phyloP scores from a whole-genome alignment of 306 rosid genomes.

The Oxytropis ochrocephala region DNA sequence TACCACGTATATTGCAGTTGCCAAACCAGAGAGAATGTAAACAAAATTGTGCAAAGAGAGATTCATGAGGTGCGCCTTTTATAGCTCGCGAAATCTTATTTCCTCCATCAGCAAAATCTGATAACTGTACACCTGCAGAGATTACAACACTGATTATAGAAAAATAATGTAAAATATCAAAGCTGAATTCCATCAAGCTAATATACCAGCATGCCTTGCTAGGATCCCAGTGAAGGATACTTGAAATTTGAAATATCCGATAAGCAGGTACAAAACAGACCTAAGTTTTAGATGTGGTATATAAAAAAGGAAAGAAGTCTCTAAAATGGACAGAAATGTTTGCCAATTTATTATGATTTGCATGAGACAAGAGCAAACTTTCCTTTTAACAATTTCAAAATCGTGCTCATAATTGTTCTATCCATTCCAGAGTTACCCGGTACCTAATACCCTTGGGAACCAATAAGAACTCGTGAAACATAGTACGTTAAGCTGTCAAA shows the following conservation, averaged over 20 bases:
- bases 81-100: conserved; percentile 59
- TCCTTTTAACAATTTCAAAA: conserved; percentile 13
- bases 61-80: conserved; percentile 80
- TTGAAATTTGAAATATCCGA: neutral
- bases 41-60: conserved; percentile 87
- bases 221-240: conserved; percentile 2
- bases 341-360: neutral
- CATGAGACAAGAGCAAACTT: neutral
- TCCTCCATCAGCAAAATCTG: conserved; percentile 39
- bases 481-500: too few species aligned
- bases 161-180: conserved; percentile 9
- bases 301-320: neutral
- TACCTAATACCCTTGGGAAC: neutral
- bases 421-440: neutral
- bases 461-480: neutral
- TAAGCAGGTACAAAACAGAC: conserved; percentile 3
- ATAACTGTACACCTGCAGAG: conserved; percentile 43
- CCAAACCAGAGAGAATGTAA: conserved; percentile 92
- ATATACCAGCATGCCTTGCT: conserved; percentile 1
- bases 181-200: conserved; percentile 2
- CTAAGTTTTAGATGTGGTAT: neutral
- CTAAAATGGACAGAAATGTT: neutral
- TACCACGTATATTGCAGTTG: conserved; percentile 94
- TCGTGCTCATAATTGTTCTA: neutral
- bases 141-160: conserved; percentile 9